Conservation (phyloP, 2,329 filamentous ascomycete genomes). For the Aspergillus japonicus region DNA sequence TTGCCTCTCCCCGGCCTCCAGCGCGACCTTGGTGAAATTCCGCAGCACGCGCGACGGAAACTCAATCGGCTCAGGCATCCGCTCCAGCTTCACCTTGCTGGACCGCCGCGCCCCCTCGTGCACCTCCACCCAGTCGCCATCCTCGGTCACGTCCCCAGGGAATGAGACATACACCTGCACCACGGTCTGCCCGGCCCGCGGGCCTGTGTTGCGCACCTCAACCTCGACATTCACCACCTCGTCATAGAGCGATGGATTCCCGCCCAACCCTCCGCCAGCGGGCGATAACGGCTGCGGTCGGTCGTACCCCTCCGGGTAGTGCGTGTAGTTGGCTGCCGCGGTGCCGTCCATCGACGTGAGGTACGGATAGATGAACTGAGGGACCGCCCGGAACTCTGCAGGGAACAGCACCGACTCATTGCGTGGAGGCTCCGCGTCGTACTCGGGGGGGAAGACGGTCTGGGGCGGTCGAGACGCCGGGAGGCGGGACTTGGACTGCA, state of each 20-base stretch:
- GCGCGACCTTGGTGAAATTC: conserved; percentile 68
- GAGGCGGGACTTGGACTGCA: conserved; percentile 51
- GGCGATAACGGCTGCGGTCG: conserved; percentile 52
- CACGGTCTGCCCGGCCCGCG: conserved; percentile 50
- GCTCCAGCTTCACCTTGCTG: conserved; percentile 14
- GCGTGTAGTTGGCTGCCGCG: conserved; percentile 40
- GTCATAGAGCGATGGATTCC: conserved; percentile 51
- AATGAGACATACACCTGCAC: conserved; percentile 68
- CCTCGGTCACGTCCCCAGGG: conserved; percentile 39
- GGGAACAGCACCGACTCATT: conserved; percentile 62
- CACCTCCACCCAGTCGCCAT: conserved; percentile 14
- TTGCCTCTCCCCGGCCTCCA: conserved; percentile 55
- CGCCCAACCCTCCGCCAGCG: conserved; percentile 64
- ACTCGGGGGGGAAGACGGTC: conserved; percentile 52
- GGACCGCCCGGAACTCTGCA: conserved; percentile 56
- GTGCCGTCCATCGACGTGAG: conserved; percentile 54
- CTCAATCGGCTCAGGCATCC: conserved; percentile 50
- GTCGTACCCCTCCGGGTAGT: conserved; percentile 59
- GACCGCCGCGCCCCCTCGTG: conserved; percentile 3
- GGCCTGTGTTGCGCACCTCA: conserved; percentile 51
- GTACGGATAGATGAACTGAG: conserved; percentile 74
- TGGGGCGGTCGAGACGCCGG: conserved; percentile 44
- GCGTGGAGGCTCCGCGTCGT: conserved; percentile 56
- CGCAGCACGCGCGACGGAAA: conserved; percentile 65
- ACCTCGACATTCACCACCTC: conserved; percentile 48